Conservation (phyloP, 139 green algal genomes). For the Prasinococcaceae sp. region DNA sequence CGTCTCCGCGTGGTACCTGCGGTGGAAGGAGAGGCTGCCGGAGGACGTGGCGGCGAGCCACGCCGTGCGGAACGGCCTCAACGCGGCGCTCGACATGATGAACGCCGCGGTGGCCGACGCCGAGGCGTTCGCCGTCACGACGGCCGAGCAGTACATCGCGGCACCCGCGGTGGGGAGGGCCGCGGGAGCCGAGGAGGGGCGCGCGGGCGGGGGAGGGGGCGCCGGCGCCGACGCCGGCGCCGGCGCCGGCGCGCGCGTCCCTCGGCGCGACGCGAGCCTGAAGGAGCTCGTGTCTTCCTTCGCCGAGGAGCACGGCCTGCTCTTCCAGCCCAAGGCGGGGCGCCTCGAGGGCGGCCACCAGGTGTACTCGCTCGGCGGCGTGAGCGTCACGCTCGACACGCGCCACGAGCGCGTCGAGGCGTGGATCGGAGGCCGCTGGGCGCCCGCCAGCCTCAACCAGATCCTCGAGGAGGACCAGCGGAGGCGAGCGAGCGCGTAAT, state of each 20-base stretch:
- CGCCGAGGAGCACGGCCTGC: constrained; percentile 62
- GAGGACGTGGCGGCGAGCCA: constrained; percentile 51
- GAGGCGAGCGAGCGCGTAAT: too few species aligned
- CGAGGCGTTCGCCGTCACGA: too few species aligned
- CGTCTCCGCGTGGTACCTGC: constrained; percentile 79
- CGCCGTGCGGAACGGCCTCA: constrained; percentile 55
- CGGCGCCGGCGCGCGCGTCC: not conserved
- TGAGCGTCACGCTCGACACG: constrained; percentile 71
- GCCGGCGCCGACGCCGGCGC: too few species aligned
- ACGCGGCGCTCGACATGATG: constrained; percentile 71
- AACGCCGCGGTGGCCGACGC: constrained; percentile 47
- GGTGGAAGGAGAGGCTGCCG: constrained; percentile 65
- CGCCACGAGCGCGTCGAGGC: constrained; percentile 43
- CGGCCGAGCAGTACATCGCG: too few species aligned
- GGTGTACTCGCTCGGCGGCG: constrained; percentile 78
- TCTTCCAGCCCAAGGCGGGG: constrained; percentile 78
- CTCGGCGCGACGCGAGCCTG: constrained; percentile 1
- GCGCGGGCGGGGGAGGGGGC: too few species aligned
- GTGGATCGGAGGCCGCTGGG: constrained; percentile 54
- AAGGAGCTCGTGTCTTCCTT: constrained; percentile 50
- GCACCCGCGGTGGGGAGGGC: too few species aligned
- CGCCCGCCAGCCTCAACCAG: constrained; percentile 54
- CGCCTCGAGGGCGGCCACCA: constrained; percentile 65
- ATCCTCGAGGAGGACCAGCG: constrained; percentile 35
- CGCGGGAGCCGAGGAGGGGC: too few species aligned